Base-by-base conservation (phyloP, 2,329 filamentous ascomycete species). In the Remersonia thermophila region DNA sequence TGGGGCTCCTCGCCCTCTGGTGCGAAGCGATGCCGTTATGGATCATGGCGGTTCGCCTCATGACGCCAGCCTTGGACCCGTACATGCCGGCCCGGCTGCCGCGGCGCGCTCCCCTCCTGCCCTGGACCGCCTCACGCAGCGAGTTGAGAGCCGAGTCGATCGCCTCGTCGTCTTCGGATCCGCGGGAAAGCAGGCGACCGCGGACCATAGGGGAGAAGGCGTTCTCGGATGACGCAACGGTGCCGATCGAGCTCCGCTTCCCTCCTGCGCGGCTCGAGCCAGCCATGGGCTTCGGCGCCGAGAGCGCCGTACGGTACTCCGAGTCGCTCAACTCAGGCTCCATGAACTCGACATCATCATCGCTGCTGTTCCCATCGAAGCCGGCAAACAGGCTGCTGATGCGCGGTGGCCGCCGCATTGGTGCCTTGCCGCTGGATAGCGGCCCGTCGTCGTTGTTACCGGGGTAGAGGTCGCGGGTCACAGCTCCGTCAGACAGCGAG, bases 321-420 rank as follows among this genome's bases (percentile, higher is more conserved):
- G 71, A 69, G 47, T 83, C 80, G 48, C 73, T 80, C 42, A 72
- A 44, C 33, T 81, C 75, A 3, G 56, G 62, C 40, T 78, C 73
- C 20, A 57, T 63, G 54, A 77, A 77, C 18, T 80, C 74, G 28
- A 79, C 74, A 3, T 54, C 64, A 37, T 83, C 78, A 30, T 77
- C 77, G 7, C 78, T 79, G 50, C 76, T 84, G 30, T 66, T 67
- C 10, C 73, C 74, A 32, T 89, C 83, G 47, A 93, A 91, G 0
- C 83, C 83, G 23, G 83, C 82, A 56, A 91, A 91, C n/a, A 93
- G 63, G 52, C 83, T 91, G 57, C 82, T 89, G 33, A 83, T 78
- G 37, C 83, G 71, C 51, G 82, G 77, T 1, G 83, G 81, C 12
- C 79, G 71, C 41, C 78, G 71, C 52, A 81, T 66, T 2, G 76